Conservation (phyloP, 2,329 filamentous ascomycete species). For the Thyridium curvatum region DNA sequence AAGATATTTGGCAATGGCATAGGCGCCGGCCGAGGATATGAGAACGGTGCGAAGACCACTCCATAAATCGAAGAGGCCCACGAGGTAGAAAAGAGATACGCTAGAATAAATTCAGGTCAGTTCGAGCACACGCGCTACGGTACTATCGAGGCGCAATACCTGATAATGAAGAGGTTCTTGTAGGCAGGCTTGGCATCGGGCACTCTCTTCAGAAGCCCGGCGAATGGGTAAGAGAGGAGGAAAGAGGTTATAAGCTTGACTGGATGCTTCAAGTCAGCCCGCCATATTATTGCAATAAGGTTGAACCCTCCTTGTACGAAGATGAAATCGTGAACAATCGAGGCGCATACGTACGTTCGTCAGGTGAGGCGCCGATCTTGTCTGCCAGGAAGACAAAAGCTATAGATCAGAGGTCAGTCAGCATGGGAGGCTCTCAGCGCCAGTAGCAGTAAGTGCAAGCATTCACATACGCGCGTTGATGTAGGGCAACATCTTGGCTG, state of each 20-base stretch:
- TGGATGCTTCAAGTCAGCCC: conserved; percentile 26
- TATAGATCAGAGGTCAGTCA: conserved; percentile 13
- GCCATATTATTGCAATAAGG: neutral
- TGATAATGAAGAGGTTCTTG: conserved; percentile 85
- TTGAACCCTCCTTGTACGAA: no score
- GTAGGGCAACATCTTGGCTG: conserved; percentile 18
- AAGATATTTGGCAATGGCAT: conserved; percentile 76
- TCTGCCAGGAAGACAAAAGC: conserved; percentile 36
- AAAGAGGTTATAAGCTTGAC: conserved; percentile 93
- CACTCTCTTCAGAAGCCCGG: conserved; percentile 80
- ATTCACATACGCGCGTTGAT: conserved; percentile 17
- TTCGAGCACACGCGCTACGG: neutral
- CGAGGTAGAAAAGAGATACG: conserved; percentile 80
- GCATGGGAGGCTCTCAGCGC: neutral
- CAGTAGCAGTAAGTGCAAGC: neutral
- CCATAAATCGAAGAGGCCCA: conserved; percentile 94
- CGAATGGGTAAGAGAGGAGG: conserved; percentile 85
- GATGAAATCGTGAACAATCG: neutral
- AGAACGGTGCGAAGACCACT: conserved; percentile 69
- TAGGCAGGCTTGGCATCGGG: conserved; percentile 76
- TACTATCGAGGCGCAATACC: conserved; percentile 36
- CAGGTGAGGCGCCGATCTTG: conserved; percentile 34
- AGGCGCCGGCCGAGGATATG: conserved; percentile 73
- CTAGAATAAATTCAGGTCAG: conserved; percentile 29
- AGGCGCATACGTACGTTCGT: conserved; percentile 33